Evolutionary conservation across 208 protist genomes (phyloP).

Genomic region (Acanthamoeba royreba): DNA sequence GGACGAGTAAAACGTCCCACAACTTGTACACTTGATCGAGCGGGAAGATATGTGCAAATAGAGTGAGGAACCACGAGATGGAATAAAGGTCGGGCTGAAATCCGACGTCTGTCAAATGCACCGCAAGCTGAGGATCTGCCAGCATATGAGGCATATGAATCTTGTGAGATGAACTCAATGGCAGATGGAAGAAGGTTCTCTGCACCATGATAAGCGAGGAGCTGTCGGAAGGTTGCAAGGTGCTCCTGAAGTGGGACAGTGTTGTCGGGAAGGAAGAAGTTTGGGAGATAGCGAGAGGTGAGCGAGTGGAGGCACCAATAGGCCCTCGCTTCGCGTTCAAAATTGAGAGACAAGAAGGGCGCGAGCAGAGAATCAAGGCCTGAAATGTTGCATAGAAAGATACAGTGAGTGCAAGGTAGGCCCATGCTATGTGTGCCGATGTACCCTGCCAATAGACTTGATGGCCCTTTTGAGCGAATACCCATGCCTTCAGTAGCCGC

Average conservation of each 20-base stretch:
- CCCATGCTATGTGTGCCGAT: too few relatives aligned
- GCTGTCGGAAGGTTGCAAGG: slow-evolving; percentile 71
- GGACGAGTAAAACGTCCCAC: slow-evolving; percentile 90
- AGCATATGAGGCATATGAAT: slow-evolving; percentile 44
- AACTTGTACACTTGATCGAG: slow-evolving; percentile 86
- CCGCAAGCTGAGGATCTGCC: slow-evolving; percentile 84
- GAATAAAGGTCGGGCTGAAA: slow-evolving; percentile 91
- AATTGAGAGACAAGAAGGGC: slow-evolving; percentile 81
- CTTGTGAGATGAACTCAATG: not conserved
- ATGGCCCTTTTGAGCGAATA: slow-evolving; percentile 69
- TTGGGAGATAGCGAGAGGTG: slow-evolving; percentile 82
- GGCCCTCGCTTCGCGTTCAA: slow-evolving; percentile 82
- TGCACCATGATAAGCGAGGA: slow-evolving; percentile 62
- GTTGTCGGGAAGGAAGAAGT: slow-evolving; percentile 79
- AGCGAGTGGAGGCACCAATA: slow-evolving; percentile 82
- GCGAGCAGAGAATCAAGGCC: slow-evolving; percentile 90
- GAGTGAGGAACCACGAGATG: slow-evolving; percentile 93
- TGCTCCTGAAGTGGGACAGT: slow-evolving; percentile 72
- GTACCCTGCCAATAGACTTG: slow-evolving; percentile 91
- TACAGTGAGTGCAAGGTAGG: slow-evolving; percentile 10
- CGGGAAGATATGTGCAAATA: slow-evolving; percentile 80
- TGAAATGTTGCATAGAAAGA: slow-evolving; percentile 40
- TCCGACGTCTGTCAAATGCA: slow-evolving; percentile 82
- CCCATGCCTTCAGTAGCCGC: slow-evolving; percentile 85
- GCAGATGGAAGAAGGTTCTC: not conserved